Base-by-base conservation (phyloP, 2,329 filamentous ascomycete species). In the Chaetothyriales sp. region DNA sequence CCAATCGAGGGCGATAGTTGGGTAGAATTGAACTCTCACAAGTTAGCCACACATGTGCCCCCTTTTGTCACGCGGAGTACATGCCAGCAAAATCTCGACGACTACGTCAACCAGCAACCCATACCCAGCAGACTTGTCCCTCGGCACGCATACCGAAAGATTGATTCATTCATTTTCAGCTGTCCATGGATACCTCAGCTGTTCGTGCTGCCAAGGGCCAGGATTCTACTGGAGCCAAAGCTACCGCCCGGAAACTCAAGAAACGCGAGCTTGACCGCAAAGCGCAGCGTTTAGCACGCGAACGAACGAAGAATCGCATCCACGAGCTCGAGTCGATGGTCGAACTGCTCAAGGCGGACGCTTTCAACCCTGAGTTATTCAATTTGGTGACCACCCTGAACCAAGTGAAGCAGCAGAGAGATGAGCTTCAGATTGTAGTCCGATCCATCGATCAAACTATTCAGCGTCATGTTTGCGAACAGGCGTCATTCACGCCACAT, bases 221-320 rank as follows among this genome's bases (percentile, higher is more conserved):
- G 33, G 33, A 40, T 13, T 15, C 8, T 5, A 40, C 15, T 10
- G 33, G 15, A 15, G 33, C 5, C 33, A 40, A 40, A 40, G 33
- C 33, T 2, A 40, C 55, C 18, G 56, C 59, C 2, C 56, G 59
- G 18, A 50, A 57, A 2, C 46, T 61, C 46, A 60, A 59, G 54
- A 61, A 61, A 43, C 53, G 59, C 45, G 59, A 61, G 50, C 57
- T 59, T 25, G 59, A 61, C 46, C 54, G 59, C 48, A 53, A 54
- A 50, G 60, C 58, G 48, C 59, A 61, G 40, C 59, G 59, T 18
- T 53, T 58, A 50, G 58, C 58, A 46, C 51, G 59, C 33, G 59
- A 61, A 44, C 54, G 59, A 10, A 61, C 59, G 13, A 58, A 58
- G 44, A 49, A 51, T 43, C 54, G 56, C 10, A 61, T 61, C 37